Percentiles rank a stretch among this genome's conserved stretches.
phyloP scores from a whole-genome alignment of 805 yeast genomes.

The Metschnikowia aberdeeniae region DNA sequence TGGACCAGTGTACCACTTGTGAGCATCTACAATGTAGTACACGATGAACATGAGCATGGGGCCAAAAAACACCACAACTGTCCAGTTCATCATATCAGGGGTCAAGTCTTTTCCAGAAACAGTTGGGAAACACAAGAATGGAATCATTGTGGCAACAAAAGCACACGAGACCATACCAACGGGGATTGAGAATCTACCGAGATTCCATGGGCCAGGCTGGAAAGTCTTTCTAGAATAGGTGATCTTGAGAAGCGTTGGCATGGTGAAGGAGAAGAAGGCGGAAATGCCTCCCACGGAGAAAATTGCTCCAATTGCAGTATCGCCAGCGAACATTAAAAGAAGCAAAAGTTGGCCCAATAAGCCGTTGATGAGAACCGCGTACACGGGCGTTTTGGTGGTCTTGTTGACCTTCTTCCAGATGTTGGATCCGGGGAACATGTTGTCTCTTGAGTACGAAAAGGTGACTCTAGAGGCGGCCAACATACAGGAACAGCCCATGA shows the following conservation, averaged over 20 bases:
- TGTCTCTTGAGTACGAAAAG: conserved; percentile 65
- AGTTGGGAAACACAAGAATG: conserved; percentile 56
- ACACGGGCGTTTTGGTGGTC: conserved; percentile 56
- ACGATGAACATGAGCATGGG: conserved; percentile 48
- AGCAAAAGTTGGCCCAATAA: conserved; percentile 52
- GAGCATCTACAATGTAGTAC: conserved; percentile 53
- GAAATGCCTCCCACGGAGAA: conserved; percentile 72
- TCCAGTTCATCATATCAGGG: conserved; percentile 58
- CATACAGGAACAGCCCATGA: conserved; percentile 58
- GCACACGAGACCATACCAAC: conserved; percentile 46
- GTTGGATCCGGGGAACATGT: conserved; percentile 56
- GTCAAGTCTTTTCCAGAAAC: conserved; percentile 33
- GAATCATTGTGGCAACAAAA: conserved; percentile 53
- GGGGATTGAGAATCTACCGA: conserved; percentile 50
- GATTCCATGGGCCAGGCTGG: conserved; percentile 63
- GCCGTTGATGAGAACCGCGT: conserved; percentile 60
- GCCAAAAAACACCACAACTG: conserved; percentile 51
- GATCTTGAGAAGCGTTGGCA: conserved; percentile 58
- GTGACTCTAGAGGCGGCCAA: conserved; percentile 65
- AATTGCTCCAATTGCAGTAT: conserved; percentile 63
- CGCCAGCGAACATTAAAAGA: conserved; percentile 59
- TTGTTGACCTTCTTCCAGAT: conserved; percentile 48
- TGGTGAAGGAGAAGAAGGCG: conserved; percentile 61
- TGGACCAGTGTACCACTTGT: conserved; percentile 60
- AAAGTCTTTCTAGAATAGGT: conserved; percentile 51